Evolutionary conservation across 208 protist genomes (phyloP), one percentile per base, ranked within the genome.

Genomic region (Wallacemonas sp.): DNA sequence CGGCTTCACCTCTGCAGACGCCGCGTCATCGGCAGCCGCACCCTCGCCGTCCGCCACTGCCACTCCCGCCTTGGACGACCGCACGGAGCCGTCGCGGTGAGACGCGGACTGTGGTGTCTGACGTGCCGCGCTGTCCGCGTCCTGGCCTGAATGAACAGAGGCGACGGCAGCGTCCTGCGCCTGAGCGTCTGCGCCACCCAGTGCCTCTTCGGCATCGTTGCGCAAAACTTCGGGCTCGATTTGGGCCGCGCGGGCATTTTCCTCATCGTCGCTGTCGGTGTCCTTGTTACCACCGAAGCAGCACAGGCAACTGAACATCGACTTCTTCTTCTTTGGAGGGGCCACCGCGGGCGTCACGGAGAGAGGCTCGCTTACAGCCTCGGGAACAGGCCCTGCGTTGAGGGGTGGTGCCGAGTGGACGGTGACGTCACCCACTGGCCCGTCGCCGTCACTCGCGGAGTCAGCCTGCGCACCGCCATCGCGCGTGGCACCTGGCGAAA

Each of bases 271-370:
- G 30, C 52, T 58, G 17, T 58, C 52, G 11, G 30, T 27, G 30
- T 58, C 52, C 26, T 12, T 24, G 6, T 58, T 58, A 30, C 52
- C 32, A 26, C 52, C 30, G 52, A 9, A 12, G 30, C 52, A 58
- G 52, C 52, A 41, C 52, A 58, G 32, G 52, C 52, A 58, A n/a
- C 52, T 43, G 30, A 43, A 43, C 52, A 1, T 16, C 2, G 36
- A 58, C 34, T 33, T 58, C 52, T 58, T 58, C 1, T 34, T 34
- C 30, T 39, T 58, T 2, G 24, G 19, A 11, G 48, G 19, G 14
- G 48, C 19, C 44, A 23, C 11, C 6, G 19, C 44, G 44, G 19
- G 17, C 14, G 44, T 6, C 19, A n/a, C 19, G 6, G 44, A 6
- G 17, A 49, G 14, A n/a, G 44, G 6, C 6, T 6, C 47, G 47